phyloP scores from a whole-genome alignment of 176 grass and related monocot genomes.

The Hordeum marinum region DNA sequence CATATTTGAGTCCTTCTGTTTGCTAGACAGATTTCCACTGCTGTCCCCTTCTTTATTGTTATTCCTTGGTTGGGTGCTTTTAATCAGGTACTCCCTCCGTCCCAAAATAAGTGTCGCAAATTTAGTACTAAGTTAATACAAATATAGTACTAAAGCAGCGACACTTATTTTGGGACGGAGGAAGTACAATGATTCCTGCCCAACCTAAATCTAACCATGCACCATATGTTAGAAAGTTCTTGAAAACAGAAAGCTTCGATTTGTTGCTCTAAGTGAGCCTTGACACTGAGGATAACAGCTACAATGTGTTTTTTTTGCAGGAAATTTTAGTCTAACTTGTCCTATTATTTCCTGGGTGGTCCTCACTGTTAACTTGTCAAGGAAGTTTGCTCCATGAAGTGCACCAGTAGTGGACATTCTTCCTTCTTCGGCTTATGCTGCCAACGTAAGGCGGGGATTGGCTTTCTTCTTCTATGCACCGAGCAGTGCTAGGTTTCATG shows the following conservation, averaged over 20 bases:
- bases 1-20: background rate
- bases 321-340: background rate
- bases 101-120: no score
- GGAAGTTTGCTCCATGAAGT: constrained; percentile 22
- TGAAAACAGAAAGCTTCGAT: background rate
- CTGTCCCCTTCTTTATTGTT: background rate
- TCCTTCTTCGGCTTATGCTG: background rate
- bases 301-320: background rate
- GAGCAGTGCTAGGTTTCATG: constrained; percentile 12
- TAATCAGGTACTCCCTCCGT: no score
- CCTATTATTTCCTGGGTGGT: background rate
- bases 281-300: background rate
- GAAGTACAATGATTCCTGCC: background rate
- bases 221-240: background rate
- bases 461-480: constrained; percentile 14
- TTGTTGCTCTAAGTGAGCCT: background rate
- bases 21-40: background rate
- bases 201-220: background rate
- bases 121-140: no score
- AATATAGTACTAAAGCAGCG: no score
- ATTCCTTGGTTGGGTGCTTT: background rate
- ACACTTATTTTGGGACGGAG: no score
- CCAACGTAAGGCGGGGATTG: constrained; percentile 8
- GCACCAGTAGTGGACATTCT: background rate
- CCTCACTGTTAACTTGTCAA: background rate